Evolutionary conservation across 2,329 filamentous ascomycete genomes (phyloP).

Genomic region (Coniochaeta prunicola): DNA sequence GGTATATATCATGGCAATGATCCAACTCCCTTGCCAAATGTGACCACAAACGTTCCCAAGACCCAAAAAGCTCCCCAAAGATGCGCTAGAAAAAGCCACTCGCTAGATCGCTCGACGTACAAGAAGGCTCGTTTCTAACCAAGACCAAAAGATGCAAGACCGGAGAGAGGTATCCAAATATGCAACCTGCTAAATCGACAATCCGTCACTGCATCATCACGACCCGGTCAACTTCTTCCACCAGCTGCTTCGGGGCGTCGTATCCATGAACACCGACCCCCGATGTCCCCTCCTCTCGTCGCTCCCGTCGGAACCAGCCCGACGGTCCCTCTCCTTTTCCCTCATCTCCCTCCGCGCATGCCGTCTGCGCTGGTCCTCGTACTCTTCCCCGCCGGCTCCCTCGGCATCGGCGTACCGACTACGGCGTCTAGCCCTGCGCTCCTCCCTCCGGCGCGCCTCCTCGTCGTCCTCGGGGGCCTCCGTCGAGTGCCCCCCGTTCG

Average conservation of each 20-base stretch:
- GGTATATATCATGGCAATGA: not conserved
- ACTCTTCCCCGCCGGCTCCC: conserved; percentile 22
- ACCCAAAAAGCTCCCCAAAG: not conserved
- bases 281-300: conserved; percentile 31
- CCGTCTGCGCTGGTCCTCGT: conserved; percentile 20
- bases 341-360: conserved; percentile 21
- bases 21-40: not conserved
- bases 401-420: conserved; percentile 33
- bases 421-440: conserved; percentile 36
- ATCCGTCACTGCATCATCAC: not conserved
- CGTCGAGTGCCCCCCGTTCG: conserved; percentile 25
- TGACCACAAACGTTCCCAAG: not conserved
- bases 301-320: conserved; percentile 21
- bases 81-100: not conserved
- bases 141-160: not conserved
- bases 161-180: not conserved
- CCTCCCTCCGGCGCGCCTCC: conserved; percentile 43
- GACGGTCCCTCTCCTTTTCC: conserved; percentile 14
- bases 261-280: conserved; percentile 33
- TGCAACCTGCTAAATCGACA: not conserved
- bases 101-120: not conserved
- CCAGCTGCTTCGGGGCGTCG: conserved; percentile 48
- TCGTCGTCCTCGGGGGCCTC: conserved; percentile 38
- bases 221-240: conserved; percentile 46
- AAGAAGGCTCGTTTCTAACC: not conserved